Evolutionary conservation across 2,329 filamentous ascomycete species (phyloP), one percentile per base, ranked within the genome.

Genomic region (Ramularia collo-cygni): DNA sequence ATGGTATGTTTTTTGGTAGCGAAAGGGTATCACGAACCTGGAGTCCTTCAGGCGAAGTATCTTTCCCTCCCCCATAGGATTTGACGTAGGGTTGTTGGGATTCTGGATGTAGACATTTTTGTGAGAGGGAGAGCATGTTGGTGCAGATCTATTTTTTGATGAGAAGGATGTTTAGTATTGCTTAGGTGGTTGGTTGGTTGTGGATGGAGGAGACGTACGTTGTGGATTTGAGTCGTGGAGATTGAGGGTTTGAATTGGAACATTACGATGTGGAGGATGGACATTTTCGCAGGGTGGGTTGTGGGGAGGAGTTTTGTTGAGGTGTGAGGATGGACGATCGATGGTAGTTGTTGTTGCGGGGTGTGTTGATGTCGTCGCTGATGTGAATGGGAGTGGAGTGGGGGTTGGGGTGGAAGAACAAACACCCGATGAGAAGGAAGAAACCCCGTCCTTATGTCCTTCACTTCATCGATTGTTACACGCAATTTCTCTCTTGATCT

Each of bases 231-330:
- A 12, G 71, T 69, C 1, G 66, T 50, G 1, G 66, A 64, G 2
- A 68, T 59, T 1, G 65, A 64, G 0, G 74, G 59, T 54, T 80
- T 79, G 66, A 83, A 83, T 45, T 77, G 69, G 53, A 85, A 81
- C 17, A 83, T 65, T 3, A 85, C 80, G 36, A 85, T 72, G 57
- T 85, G 82, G n/a, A 76, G 66, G 50, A 85, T 69, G 0, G 76
- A 57, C 79, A 83, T 83, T 14, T 49, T 64, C n/a, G n/a, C n/a
- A n/a, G n/a, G n/a, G n/a, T n/a, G n/a, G n/a, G n/a, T n/a, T n/a
- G n/a, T n/a, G n/a, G n/a, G n/a, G n/a, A n/a, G n/a, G n/a, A n/a
- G n/a, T n/a, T n/a, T n/a, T n/a, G n/a, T n/a, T n/a, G n/a, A n/a
- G n/a, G n/a, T n/a, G n/a, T n/a, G n/a, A n/a, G n/a, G n/a, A n/a